Conservation (phyloP, 2,329 filamentous ascomycete species). For the Shiraia sp. region DNA sequence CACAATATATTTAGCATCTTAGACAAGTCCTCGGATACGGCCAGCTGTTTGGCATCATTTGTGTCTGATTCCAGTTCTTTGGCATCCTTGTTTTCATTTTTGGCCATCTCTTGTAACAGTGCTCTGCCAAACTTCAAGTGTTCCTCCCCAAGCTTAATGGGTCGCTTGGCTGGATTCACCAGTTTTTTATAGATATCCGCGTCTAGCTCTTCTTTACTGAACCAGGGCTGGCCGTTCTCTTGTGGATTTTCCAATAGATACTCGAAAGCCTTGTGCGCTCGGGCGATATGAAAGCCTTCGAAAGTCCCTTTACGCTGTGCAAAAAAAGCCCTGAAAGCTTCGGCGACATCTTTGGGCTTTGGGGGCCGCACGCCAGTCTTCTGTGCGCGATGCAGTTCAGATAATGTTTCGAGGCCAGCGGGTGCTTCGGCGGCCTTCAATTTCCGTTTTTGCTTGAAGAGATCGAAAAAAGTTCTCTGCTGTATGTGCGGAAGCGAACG, state of each 20-base stretch:
- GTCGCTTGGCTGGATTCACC: conserved; percentile 25
- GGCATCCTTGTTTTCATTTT: conserved; percentile 5
- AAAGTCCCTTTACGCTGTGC: conserved; percentile 22
- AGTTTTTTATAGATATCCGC: conserved; percentile 13
- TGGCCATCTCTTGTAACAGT: conserved; percentile 33
- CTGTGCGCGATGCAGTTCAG: conserved; percentile 67
- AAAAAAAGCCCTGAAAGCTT: conserved; percentile 52
- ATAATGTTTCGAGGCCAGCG: conserved; percentile 72
- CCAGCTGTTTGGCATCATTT: conserved; percentile 1
- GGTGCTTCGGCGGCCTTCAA: conserved; percentile 66
- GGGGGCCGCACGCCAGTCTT: conserved; percentile 69
- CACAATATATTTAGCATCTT: conserved; percentile 24
- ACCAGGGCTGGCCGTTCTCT: conserved; percentile 36
- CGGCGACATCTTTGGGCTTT: conserved; percentile 62
- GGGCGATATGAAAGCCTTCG: conserved; percentile 53
- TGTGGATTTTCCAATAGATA: conserved; percentile 55
- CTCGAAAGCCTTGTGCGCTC: conserved; percentile 62
- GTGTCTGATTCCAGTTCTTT: neutral
- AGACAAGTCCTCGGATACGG: conserved; percentile 3
- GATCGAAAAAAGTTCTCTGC: conserved; percentile 66
- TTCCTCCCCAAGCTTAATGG: conserved; percentile 43
- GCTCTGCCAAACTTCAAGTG: conserved; percentile 48
- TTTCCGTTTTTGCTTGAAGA: conserved; percentile 64
- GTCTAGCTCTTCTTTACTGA: conserved; percentile 24
- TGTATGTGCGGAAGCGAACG: conserved; percentile 34